A percentile compares a stretch with the other conserved stretches of the same genome.
These are phyloP conservation scores for Dunaliella primolecta DNA, from an alignment of 139 green algal genomes.

Conservation along the genomic window DNA sequence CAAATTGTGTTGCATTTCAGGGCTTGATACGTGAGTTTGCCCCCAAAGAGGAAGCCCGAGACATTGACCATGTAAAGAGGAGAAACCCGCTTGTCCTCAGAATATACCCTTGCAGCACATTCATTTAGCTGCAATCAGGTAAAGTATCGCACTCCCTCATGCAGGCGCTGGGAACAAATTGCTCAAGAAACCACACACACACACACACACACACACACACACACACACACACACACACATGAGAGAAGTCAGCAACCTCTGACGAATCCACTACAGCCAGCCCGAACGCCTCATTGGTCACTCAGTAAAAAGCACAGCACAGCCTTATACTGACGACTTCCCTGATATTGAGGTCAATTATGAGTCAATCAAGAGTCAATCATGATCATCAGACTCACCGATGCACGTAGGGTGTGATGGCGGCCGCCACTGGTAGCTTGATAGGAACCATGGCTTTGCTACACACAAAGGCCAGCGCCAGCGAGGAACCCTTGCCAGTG, in stretches of 20 bases:
- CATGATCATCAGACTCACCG: not conserved
- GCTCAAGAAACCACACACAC: no score
- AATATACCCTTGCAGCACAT: no score
- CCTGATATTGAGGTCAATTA: no score
- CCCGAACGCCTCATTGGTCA: not conserved
- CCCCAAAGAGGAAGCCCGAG: not conserved
- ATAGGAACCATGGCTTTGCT: constrained; percentile 53
- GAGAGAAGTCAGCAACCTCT: not conserved
- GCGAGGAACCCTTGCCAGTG: constrained; percentile 49
- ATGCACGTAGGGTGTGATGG: constrained; percentile 49
- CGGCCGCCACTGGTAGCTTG: constrained; percentile 49
- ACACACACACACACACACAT: not conserved
- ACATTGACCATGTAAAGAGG: no score
- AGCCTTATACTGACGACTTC: no score
- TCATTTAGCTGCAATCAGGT: no score
- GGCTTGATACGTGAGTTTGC: not conserved
- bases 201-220: not conserved
- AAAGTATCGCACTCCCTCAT: no score
- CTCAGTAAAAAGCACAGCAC: no score
- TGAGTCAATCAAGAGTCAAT: not conserved
- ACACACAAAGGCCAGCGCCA: constrained; percentile 53
- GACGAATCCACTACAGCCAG: not conserved
- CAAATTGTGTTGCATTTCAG: no score
- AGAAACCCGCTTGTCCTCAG: no score
- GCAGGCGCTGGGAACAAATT: no score